phyloP scores from a whole-genome alignment of 2,329 filamentous ascomycete genomes.

The Trichoderma atroviride region DNA sequence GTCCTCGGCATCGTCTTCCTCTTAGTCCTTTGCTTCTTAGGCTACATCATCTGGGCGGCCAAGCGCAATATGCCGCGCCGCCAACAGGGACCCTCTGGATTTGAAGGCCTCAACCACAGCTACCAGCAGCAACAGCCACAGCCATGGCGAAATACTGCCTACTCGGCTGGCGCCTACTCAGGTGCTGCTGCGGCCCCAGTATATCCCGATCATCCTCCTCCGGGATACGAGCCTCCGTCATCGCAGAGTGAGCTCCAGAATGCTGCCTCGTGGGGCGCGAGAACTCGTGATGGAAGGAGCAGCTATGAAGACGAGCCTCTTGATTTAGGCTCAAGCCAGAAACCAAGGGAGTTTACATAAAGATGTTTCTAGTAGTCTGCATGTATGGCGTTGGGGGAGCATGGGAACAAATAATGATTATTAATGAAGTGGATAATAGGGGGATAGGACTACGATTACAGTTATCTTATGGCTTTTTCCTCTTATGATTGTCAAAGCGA shows the following conservation, averaged over 20 bases:
- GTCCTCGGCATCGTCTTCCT: constrained; percentile 53
- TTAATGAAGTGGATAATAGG: constrained; percentile 2
- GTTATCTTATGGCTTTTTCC: not conserved
- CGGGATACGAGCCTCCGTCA: constrained; percentile 41
- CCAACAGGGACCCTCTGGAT: constrained; percentile 26
- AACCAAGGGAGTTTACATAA: constrained; percentile 41
- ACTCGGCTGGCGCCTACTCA: constrained; percentile 25
- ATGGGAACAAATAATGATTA: constrained; percentile 7
- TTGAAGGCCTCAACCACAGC: constrained; percentile 29
- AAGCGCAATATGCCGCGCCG: constrained; percentile 34
- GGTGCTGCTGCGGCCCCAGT: constrained; percentile 27
- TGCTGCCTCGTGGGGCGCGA: constrained; percentile 34
- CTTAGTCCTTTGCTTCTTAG: constrained; percentile 46
- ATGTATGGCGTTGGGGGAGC: constrained; percentile 31
- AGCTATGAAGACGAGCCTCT: constrained; percentile 38
- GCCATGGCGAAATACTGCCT: constrained; percentile 35
- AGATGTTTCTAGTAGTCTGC: not conserved
- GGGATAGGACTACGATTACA: not conserved
- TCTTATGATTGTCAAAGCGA: no score
- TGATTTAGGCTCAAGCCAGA: constrained; percentile 36
- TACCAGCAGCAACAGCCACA: constrained; percentile 34
- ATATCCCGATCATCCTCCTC: constrained; percentile 37
- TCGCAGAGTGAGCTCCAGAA: constrained; percentile 36
- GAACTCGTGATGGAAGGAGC: constrained; percentile 35
- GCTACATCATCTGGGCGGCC: constrained; percentile 39